These are phyloP conservation scores for Tilletia walkeri DNA, from an alignment of 1,284 basidiomycete genomes.

Conservation along the genomic window DNA sequence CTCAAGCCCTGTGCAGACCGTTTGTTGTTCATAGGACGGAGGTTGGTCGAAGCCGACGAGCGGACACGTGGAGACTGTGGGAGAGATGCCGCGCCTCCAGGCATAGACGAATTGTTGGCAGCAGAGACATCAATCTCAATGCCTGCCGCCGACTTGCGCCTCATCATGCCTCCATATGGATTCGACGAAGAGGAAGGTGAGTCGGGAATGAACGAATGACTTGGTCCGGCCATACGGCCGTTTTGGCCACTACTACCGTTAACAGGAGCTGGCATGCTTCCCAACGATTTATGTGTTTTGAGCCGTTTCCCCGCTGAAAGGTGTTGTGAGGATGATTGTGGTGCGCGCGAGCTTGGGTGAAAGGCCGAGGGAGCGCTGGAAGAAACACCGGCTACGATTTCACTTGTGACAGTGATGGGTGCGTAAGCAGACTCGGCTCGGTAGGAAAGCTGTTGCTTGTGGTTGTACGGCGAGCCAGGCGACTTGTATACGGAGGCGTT, in stretches of 20 bases:
- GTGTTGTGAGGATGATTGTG: background rate
- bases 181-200: too few relatives aligned
- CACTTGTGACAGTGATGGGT: background rate
- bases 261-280: conserved; percentile 4
- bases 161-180: background rate
- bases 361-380: background rate
- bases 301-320: background rate
- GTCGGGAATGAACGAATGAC: too few relatives aligned
- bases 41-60: background rate
- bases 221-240: background rate
- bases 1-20: conserved; percentile 3
- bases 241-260: background rate
- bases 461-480: background rate
- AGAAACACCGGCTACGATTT: background rate
- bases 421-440: too few relatives aligned
- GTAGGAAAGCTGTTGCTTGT: too few relatives aligned
- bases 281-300: conserved; percentile 10
- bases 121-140: background rate
- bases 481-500: background rate
- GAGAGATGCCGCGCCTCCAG: background rate
- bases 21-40: background rate
- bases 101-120: background rate
- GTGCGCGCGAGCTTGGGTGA: background rate
- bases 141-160: background rate
- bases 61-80: conserved; percentile 6